Conservation (phyloP, 1,284 basidiomycete species). For the Apiotrichum laibachii region DNA sequence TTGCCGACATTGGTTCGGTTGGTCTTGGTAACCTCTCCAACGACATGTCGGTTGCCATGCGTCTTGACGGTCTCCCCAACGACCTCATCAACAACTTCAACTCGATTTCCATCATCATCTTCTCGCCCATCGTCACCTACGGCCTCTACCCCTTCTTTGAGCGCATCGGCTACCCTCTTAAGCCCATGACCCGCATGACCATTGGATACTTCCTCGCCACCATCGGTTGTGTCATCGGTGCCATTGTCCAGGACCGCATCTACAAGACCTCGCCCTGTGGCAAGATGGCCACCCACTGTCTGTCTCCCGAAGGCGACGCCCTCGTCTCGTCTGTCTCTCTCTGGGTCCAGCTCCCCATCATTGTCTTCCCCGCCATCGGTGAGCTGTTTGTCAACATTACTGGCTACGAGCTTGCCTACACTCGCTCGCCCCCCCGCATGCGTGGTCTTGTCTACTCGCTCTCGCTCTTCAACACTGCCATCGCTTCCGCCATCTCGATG, state of each 20-base stretch:
- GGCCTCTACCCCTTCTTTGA: slow-evolving; percentile 53
- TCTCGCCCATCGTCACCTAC: slow-evolving; percentile 53
- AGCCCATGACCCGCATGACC: slow-evolving; percentile 38
- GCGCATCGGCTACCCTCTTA: slow-evolving; percentile 41
- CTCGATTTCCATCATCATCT: slow-evolving; percentile 52
- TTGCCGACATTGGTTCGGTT: slow-evolving; percentile 41
- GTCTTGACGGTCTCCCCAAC: slow-evolving; percentile 52
- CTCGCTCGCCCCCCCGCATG: slow-evolving; percentile 51
- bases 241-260: slow-evolving; percentile 54
- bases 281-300: slow-evolving; percentile 47
- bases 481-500: slow-evolving; percentile 51
- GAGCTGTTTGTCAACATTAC: slow-evolving; percentile 56
- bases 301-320: slow-evolving; percentile 6
- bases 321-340: slow-evolving; percentile 29
- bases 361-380: slow-evolving; percentile 52
- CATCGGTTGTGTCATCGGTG: slow-evolving; percentile 51
- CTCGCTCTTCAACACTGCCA: slow-evolving; percentile 53
- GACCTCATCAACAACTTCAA: slow-evolving; percentile 55
- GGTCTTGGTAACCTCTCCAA: slow-evolving; percentile 52
- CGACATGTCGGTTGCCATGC: slow-evolving; percentile 48
- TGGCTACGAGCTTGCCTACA: slow-evolving; percentile 55
- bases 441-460: slow-evolving; percentile 50
- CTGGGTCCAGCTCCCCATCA: slow-evolving; percentile 53
- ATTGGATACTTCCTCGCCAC: slow-evolving; percentile 47
- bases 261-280: slow-evolving; percentile 53